Percentiles rank a stretch among this genome's conserved stretches.
These are phyloP conservation scores for Paecilomyces variotii DNA, from an alignment of 2,329 filamentous ascomycete species.

Conservation along the genomic window DNA sequence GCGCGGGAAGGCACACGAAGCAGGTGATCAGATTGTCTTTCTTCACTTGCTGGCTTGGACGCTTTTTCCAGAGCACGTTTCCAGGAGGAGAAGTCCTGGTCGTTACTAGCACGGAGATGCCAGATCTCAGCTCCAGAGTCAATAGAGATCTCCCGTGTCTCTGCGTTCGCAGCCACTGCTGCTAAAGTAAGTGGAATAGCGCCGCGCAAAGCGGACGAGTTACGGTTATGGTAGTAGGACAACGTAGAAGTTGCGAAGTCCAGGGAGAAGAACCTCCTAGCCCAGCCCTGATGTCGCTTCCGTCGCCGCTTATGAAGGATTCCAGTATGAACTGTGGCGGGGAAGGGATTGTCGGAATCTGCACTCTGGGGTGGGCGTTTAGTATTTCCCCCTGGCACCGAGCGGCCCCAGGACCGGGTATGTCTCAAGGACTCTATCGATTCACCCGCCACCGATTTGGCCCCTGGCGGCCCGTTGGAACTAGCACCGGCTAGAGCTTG, in stretches of 20 bases:
- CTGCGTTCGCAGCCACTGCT: slow-evolving; percentile 81
- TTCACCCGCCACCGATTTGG: slow-evolving; percentile 35
- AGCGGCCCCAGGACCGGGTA: slow-evolving; percentile 19
- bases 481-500: slow-evolving; percentile 44
- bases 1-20: slow-evolving; percentile 25
- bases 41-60: slow-evolving; percentile 44
- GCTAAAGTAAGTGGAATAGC: slow-evolving; percentile 88
- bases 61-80: slow-evolving; percentile 76
- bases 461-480: slow-evolving; percentile 22
- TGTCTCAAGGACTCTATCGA: slow-evolving; percentile 45
- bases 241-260: slow-evolving; percentile 91
- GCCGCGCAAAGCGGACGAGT: slow-evolving; percentile 83
- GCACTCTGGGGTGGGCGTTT: slow-evolving; percentile 18
- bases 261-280: slow-evolving; percentile 87
- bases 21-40: slow-evolving; percentile 22
- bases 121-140: slow-evolving; percentile 96
- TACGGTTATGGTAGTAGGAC: slow-evolving; percentile 92
- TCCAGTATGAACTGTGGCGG: slow-evolving; percentile 66
- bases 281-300: slow-evolving; percentile 90
- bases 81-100: slow-evolving; percentile 83
- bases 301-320: slow-evolving; percentile 80
- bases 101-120: slow-evolving; percentile 79
- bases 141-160: slow-evolving; percentile 84
- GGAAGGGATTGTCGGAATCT: slow-evolving; percentile 16
- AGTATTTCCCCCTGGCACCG: slow-evolving; percentile 8